These are phyloP conservation scores for Nannizziopsis barbatae DNA, from an alignment of 2,329 filamentous ascomycete genomes.

Conservation along the genomic window DNA sequence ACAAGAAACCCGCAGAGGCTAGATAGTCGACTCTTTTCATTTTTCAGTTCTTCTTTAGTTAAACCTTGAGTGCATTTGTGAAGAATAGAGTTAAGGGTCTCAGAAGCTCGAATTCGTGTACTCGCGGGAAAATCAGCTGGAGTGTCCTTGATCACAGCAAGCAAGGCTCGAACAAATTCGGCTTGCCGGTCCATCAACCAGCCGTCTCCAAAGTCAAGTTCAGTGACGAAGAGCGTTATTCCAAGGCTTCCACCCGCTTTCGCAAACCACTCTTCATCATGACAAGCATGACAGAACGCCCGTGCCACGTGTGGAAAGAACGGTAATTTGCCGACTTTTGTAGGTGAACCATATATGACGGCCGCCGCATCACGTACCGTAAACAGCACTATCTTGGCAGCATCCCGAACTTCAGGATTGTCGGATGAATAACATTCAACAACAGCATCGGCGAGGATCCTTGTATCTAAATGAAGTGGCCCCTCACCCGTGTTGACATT, in stretches of 20 bases:
- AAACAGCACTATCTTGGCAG: conserved; percentile 66
- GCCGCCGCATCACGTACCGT: conserved; percentile 65
- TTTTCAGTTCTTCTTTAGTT: conserved; percentile 66
- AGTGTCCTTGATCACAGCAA: conserved; percentile 98
- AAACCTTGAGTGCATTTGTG: conserved; percentile 65
- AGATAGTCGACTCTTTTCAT: conserved; percentile 54
- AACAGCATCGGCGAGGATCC: conserved; percentile 76
- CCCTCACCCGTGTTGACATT: conserved; percentile 80
- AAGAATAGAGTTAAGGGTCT: conserved; percentile 69
- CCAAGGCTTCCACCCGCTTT: conserved; percentile 88
- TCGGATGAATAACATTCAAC: conserved; percentile 86
- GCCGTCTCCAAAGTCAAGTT: conserved; percentile 67
- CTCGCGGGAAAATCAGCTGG: conserved; percentile 85
- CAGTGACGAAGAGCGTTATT: conserved; percentile 76
- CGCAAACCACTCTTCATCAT: conserved; percentile 97
- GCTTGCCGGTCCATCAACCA: conserved; percentile 77
- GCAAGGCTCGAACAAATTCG: conserved; percentile 79
- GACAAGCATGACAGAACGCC: conserved; percentile 86
- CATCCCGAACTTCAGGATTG: conserved; percentile 64
- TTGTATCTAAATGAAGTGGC: conserved; percentile 72
- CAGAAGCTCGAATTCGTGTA: conserved; percentile 70
- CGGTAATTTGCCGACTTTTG: conserved; percentile 60
- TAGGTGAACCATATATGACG: conserved; percentile 66
- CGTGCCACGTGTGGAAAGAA: conserved; percentile 77
- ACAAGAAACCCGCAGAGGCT: conserved; percentile 77